phyloP scores from a whole-genome alignment of 768 basidiomycete species.

The Epithele typhae region DNA sequence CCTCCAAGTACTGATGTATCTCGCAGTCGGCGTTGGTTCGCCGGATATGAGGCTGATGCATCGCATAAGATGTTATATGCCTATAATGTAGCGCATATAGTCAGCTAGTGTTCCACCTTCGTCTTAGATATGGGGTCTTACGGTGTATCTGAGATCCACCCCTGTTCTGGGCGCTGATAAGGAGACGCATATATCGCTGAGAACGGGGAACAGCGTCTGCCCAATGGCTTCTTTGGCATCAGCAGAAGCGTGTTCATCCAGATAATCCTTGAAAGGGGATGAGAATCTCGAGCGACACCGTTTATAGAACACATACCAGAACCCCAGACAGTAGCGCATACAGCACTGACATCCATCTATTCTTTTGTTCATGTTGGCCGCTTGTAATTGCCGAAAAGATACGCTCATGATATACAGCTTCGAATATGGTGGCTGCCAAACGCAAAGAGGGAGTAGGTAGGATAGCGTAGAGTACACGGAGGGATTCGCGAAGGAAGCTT shows the following conservation, averaged over 20 bases:
- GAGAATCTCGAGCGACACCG: not conserved
- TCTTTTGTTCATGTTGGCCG: conserved; percentile 18
- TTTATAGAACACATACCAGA: conserved; percentile 31
- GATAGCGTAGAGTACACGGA: conserved; percentile 41
- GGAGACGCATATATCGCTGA: conserved; percentile 38
- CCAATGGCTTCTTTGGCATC: conserved; percentile 24
- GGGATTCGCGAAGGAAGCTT: conserved; percentile 36
- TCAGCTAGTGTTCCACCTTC: not conserved
- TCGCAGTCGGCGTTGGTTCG: conserved; percentile 45
- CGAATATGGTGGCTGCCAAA: conserved; percentile 38
- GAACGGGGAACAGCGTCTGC: conserved; percentile 24
- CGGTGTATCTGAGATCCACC: conserved; percentile 25
- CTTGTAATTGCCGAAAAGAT: conserved; percentile 24
- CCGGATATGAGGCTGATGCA: conserved; percentile 34
- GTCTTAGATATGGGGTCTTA: conserved; percentile 6
- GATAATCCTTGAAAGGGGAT: conserved; percentile 16
- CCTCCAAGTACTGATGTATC: conserved; percentile 40
- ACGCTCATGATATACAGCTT: conserved; percentile 35
- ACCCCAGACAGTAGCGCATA: conserved; percentile 49
- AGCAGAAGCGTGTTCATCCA: conserved; percentile 25
- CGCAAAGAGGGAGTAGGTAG: conserved; percentile 37
- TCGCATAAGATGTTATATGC: conserved; percentile 52
- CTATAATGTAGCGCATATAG: conserved; percentile 30
- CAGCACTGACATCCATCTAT: conserved; percentile 43
- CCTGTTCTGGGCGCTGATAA: conserved; percentile 21